Evolutionary conservation across 208 protist species (phyloP).

Genomic region (Leishmania gerbilli): DNA sequence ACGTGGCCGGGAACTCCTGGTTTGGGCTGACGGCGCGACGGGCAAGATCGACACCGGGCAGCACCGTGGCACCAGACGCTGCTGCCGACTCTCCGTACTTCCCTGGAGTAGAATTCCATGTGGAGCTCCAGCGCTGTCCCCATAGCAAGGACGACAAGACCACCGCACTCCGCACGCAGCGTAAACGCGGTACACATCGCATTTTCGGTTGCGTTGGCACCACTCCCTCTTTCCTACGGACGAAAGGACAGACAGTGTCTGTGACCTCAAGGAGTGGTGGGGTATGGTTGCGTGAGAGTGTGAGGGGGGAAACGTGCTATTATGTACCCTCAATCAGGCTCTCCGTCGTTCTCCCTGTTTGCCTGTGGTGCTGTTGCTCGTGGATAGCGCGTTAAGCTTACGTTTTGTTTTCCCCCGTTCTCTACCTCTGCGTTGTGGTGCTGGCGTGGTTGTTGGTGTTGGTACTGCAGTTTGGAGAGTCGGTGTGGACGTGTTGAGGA

Average conservation of each 20-base stretch:
- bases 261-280: neutral
- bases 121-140: slow-evolving; percentile 14
- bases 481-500: neutral
- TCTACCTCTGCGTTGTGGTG: neutral
- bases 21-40: slow-evolving; percentile 44
- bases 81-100: neutral
- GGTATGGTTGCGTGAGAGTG: neutral
- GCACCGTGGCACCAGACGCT: slow-evolving; percentile 8
- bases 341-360: neutral
- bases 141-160: slow-evolving; percentile 10
- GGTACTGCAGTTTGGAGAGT: neutral
- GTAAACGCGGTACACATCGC: slow-evolving; percentile 9
- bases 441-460: neutral
- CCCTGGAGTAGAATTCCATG: neutral
- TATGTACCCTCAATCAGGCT: neutral
- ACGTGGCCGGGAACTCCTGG: slow-evolving; percentile 60
- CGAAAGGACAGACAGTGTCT: neutral
- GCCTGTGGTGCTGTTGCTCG: neutral
- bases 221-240: neutral
- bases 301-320: neutral
- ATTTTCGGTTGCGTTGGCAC: neutral
- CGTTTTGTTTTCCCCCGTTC: neutral
- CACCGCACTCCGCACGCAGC: neutral
- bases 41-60: slow-evolving; percentile 63
- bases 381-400: neutral